Evolutionary conservation across 31 red algal species (phyloP), one percentile per base, ranked within the genome.

Genomic region (Asparagopsis taxiformis): DNA sequence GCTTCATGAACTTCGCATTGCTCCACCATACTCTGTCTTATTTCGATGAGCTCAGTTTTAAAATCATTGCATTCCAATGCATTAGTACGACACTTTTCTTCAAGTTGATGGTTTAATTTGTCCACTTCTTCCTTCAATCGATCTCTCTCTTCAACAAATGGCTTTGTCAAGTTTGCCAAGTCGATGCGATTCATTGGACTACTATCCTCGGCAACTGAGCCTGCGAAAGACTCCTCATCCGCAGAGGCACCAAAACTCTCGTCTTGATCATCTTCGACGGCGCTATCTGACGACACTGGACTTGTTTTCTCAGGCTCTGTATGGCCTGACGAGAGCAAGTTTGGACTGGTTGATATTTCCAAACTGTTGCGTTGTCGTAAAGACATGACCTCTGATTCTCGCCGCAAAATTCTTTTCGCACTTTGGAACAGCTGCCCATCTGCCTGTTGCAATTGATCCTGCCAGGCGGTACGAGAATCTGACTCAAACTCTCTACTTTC

Each of bases 361-460:
- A 38, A 38, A 33, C 68, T 83, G 59, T 72, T 83, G 8, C 79
- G 58, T 30, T 72, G 58, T 53, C 72, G 71, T 24, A 83, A 55
- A 6, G 55, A 83, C 22, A 72, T 44, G 20, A 83, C 67, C 55
- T 83, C 79, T 20, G 79, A 72, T 58, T 83, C 49, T 41, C 79
- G 39, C 36, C 79, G 65, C 26, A 62, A 21, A 41, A 83, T 22
- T 31, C 68, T 46, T 23, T 69, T 50, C 8, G 79, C 67, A 39
- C 79, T 83, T 38, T 69, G 71, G 58, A 54, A 71, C 8, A 83
- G 39, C 41, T 83, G 79, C 9, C 65, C 68, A 55, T 83, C 79
- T 31, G 79, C 54, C 5, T 22, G 57, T 51, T 71, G 56, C 28
- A 83, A 56, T 63, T 71, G 66, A 31, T 83, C 54, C 24, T 83